Evolutionary conservation across 78 protist species (phyloP).

Genomic region (Planoprotostelium fungivorum): DNA sequence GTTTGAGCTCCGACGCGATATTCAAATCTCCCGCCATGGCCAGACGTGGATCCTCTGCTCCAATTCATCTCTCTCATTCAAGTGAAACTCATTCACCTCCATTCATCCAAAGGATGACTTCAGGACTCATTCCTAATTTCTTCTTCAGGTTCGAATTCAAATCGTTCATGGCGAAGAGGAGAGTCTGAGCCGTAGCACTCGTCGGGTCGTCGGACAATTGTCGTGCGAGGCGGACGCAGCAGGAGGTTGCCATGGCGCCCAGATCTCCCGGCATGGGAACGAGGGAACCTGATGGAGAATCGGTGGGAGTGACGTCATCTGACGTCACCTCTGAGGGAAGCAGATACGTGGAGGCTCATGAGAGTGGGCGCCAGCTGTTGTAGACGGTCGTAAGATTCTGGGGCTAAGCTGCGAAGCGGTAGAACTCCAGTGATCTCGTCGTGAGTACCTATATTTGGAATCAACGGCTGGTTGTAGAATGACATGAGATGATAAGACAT

Average conservation of each 20-base stretch:
- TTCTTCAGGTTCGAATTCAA: background rate
- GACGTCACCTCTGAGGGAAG: background rate
- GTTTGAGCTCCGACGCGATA: background rate
- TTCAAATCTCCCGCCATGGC: background rate
- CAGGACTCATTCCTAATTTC: background rate
- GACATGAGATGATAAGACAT: background rate
- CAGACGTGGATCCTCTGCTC: background rate
- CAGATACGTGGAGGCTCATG: background rate
- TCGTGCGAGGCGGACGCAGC: background rate
- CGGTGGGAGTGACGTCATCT: background rate
- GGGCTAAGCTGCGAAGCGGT: background rate
- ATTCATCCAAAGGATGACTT: background rate
- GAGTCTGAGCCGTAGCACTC: background rate
- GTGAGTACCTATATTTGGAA: background rate
- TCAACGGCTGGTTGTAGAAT: no score
- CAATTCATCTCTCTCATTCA: background rate
- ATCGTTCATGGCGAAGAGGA: background rate
- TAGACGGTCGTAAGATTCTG: background rate
- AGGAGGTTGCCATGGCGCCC: background rate
- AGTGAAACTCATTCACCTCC: background rate
- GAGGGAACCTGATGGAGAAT: background rate
- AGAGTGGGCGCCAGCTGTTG: background rate
- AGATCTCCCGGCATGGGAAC: background rate
- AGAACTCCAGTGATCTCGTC: background rate
- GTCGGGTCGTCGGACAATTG: background rate